Percentiles rank a stretch among this genome's conserved stretches.
These are phyloP conservation scores for Torulaspora quercuum DNA, from an alignment of 805 yeast genomes.

Conservation along the genomic window DNA sequence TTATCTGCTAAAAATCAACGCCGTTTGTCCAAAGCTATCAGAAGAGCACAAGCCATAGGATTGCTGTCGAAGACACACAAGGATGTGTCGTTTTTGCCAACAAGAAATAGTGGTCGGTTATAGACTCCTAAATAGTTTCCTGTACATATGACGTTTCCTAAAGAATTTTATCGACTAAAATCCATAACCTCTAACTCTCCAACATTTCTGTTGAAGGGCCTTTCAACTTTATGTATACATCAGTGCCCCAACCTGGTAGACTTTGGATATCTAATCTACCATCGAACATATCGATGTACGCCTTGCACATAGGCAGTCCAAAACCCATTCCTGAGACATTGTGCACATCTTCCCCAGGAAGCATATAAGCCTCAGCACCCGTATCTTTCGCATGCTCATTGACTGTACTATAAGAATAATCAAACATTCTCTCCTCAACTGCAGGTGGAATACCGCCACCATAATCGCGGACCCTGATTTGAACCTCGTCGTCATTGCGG, in stretches of 20 bases:
- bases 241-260: constrained; percentile 75
- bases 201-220: constrained; percentile 27
- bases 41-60: constrained; percentile 78
- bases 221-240: constrained; percentile 58
- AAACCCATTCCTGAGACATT: constrained; percentile 93
- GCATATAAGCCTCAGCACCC: constrained; percentile 49
- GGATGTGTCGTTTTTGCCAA: constrained; percentile 48
- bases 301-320: constrained; percentile 81
- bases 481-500: constrained; percentile 45
- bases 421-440: constrained; percentile 65
- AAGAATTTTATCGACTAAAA: constrained; percentile 3
- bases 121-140: constrained; percentile 7
- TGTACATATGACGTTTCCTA: constrained; percentile 14
- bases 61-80: constrained; percentile 71
- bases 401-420: constrained; percentile 82
- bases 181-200: constrained; percentile 3
- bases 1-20: constrained; percentile 64
- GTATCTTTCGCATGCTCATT: constrained; percentile 46
- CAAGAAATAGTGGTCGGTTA: constrained; percentile 20
- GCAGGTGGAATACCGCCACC: constrained; percentile 85
- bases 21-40: constrained; percentile 68
- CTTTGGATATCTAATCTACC: constrained; percentile 68
- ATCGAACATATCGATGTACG: constrained; percentile 69
- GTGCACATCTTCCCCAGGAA: constrained; percentile 67
- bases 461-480: constrained; percentile 74